Percentiles rank a stretch among this genome's conserved stretches.
These are phyloP conservation scores for Ophiostoma quercus DNA, from an alignment of 2,329 filamentous ascomycete species.

Conservation along the genomic window DNA sequence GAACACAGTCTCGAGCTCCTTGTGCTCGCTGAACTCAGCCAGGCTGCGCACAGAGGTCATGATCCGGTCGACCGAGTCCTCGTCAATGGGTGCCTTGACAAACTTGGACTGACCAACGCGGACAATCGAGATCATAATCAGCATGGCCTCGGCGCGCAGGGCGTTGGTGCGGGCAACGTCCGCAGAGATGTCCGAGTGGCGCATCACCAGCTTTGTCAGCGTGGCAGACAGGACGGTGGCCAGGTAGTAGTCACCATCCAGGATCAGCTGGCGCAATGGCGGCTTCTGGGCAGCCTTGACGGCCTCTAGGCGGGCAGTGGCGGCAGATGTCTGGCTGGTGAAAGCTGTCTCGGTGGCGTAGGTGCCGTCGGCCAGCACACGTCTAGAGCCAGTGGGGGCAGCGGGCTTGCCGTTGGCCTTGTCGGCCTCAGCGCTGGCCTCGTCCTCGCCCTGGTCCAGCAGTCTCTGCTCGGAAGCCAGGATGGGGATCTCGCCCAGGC, in stretches of 20 bases:
- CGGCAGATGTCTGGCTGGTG: slow-evolving; percentile 77
- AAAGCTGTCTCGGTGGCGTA: slow-evolving; percentile 96
- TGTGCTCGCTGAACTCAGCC: slow-evolving; percentile 82
- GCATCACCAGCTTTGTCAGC: slow-evolving; percentile 95
- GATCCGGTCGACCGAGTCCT: slow-evolving; percentile 96
- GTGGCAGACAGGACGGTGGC: slow-evolving; percentile 93
- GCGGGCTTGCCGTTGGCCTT: slow-evolving; percentile 76
- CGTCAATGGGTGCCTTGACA: slow-evolving; percentile 93
- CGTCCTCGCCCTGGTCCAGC: slow-evolving; percentile 74
- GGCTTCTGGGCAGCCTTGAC: slow-evolving; percentile 97
- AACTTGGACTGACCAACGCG: slow-evolving; percentile 98
- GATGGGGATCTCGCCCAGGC: slow-evolving; percentile 94
- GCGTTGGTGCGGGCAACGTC: slow-evolving; percentile 87
- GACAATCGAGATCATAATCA: slow-evolving; percentile 99
- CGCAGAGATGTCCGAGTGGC: slow-evolving; percentile 85
- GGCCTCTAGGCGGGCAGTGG: slow-evolving; percentile 85
- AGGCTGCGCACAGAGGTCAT: slow-evolving; percentile 95
- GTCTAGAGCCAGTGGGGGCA: slow-evolving; percentile 76
- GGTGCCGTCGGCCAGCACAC: slow-evolving; percentile 91
- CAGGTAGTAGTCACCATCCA: slow-evolving; percentile 96
- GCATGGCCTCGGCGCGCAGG: slow-evolving; percentile 91
- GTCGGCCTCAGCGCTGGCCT: slow-evolving; percentile 52
- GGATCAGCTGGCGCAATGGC: slow-evolving; percentile 85
- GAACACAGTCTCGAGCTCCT: slow-evolving; percentile 88
- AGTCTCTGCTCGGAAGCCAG: slow-evolving; percentile 89